Evolutionary conservation across 1,284 basidiomycete genomes (phyloP).

Genomic region (Cerioporus squamosus): DNA sequence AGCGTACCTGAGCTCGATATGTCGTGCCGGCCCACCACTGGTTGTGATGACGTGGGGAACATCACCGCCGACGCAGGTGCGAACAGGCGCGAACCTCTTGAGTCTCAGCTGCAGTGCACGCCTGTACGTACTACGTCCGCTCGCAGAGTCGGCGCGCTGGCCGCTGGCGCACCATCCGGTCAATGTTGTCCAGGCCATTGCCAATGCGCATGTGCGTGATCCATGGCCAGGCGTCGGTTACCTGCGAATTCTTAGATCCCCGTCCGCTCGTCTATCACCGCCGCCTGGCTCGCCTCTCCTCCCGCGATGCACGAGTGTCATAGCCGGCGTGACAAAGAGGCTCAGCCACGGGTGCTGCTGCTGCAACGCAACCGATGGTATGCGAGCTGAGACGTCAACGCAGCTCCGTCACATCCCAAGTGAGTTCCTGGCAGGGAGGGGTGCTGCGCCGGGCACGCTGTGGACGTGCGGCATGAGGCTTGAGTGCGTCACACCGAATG

Average conservation of each 20-base stretch:
- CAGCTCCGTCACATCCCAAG: background rate
- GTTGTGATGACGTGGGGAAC: background rate
- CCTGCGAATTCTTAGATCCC: background rate
- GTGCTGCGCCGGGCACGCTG: background rate
- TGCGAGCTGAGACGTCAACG: background rate
- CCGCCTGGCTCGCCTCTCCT: background rate
- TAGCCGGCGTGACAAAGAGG: conserved; percentile 1
- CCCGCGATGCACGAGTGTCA: background rate
- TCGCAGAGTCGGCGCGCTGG: too few relatives aligned
- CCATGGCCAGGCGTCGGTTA: background rate
- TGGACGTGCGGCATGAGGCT: background rate
- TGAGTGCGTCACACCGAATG: background rate
- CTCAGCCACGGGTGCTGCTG: background rate
- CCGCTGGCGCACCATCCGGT: background rate
- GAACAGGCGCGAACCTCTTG: background rate
- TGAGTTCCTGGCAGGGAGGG: too few relatives aligned
- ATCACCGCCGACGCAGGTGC: conserved; percentile 1
- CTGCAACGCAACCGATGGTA: too few relatives aligned
- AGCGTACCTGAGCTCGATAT: background rate
- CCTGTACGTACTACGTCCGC: too few relatives aligned
- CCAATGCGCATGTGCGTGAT: background rate
- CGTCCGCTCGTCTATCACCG: background rate
- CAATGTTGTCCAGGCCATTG: background rate
- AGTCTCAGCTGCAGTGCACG: background rate
- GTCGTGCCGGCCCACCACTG: conserved; percentile 7